Base-by-base conservation (phyloP, 148 eudicot species). In the Pharnaceum exiguum region DNA sequence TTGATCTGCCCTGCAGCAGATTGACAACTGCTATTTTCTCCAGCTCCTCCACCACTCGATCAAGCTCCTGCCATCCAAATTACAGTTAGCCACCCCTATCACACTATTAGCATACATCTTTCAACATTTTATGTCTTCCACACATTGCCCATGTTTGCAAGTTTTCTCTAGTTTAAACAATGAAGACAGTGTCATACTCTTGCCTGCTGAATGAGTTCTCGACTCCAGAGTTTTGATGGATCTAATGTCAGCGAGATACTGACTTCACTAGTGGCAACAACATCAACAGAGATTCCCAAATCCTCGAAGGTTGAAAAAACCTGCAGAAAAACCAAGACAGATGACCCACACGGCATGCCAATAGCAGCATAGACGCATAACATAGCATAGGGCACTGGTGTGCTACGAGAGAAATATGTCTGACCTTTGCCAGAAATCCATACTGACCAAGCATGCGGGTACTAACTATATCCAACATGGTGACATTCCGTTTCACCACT, bases 181-280 rank as follows among this genome's bases (percentile, higher is more conserved):
- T 7, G 22, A 58, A 55, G 57, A 47, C 2, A 73, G 60, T 25
- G 57, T 53, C 84, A 42, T 79, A 84, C 80, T 71, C 91, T 77
- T 84, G 86, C 99, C 99, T 93, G 99, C 71, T 93, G 90, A 71
- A 93, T 85, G 50, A 89, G 77, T 68, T 93, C 96, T 71, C 99
- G 79, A 82, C 91, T 85, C 99, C 99, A 93, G 25, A 93, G 89
- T 79, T 93, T 93, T 10, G 98, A 85, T 40, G 98, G 96, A 70
- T 93, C 98, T 67, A 93, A 65, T 30, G 98, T 93, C 67, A 93
- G 75, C 26, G 98, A 93, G 50, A 88, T 85, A 68, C 98, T 93
- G 53, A 93, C 98, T 79, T 93, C 98, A 78, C 98, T 93, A 49
- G 98, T 93, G 38, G 98, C 98, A 37, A 93, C 95, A 45, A 88